phyloP scores from a whole-genome alignment of 2,329 filamentous ascomycete genomes.

The Lachnellula willkommii region DNA sequence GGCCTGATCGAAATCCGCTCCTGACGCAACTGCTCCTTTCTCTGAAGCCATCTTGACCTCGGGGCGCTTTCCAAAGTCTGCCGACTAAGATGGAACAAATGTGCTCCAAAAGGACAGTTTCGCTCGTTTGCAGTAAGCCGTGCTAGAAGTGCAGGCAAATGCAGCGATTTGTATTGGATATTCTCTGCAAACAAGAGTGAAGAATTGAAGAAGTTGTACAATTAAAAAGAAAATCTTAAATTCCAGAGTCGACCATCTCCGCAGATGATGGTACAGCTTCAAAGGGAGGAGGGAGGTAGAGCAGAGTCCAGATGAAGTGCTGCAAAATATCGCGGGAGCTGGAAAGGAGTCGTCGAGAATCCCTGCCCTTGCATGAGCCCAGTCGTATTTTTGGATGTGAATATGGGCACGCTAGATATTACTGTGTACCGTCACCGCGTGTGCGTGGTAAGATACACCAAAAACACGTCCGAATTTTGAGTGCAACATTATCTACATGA shows the following conservation, averaged over 20 bases:
- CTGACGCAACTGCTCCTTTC: constrained; percentile 53
- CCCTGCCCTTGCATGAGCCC: background rate
- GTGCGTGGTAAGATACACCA: too few relatives aligned
- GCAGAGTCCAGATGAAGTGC: background rate
- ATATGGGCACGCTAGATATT: background rate
- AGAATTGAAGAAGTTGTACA: constrained; percentile 13
- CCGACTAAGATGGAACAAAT: background rate
- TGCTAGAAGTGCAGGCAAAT: too few relatives aligned
- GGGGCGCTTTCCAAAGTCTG: background rate
- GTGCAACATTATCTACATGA: too few relatives aligned
- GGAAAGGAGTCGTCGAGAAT: background rate
- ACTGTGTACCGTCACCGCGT: background rate
- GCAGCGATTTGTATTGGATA: background rate
- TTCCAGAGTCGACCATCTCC: constrained; percentile 26
- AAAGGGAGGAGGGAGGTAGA: constrained; percentile 2
- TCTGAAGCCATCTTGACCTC: constrained; percentile 33
- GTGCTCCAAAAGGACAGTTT: background rate
- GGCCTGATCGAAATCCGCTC: constrained; percentile 50
- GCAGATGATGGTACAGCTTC: constrained; percentile 17
- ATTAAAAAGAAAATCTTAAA: constrained; percentile 25
- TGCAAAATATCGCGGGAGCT: background rate
- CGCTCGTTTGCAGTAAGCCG: too few relatives aligned
- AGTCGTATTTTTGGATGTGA: background rate
- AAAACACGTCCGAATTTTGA: too few relatives aligned
- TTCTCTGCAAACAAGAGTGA: constrained; percentile 12